Base-by-base conservation (phyloP, 2,329 filamentous ascomycete species). In the Xylaria sp. region DNA sequence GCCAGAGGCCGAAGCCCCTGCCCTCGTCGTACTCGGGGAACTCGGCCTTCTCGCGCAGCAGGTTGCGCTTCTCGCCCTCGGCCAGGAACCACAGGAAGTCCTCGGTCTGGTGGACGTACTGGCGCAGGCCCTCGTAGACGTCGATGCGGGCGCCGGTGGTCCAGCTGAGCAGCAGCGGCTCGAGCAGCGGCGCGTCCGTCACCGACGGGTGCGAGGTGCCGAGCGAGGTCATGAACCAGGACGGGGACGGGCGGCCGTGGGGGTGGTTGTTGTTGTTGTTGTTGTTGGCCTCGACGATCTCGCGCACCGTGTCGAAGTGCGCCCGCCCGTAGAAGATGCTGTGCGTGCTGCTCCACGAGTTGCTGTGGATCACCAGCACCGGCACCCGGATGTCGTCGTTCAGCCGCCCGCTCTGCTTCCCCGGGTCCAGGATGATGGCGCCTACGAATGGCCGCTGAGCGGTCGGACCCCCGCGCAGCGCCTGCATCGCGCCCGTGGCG, bases 131-230 rank as follows among this genome's bases (percentile, higher is more conserved):
- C 52, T 83, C 76, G 40, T 74, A 74, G 1, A 80, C 80, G 49
- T 84, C 72, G n/a, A 87, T 77, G 1, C 75, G 80, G 0, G 85
- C 81, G 0, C 84, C 83, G 0, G 85, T 88, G 0, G 83, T 82
- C 73, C 82, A 81, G 51, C 80, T 78, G 41, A 89, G 74, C 22
- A 89, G 71, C 46, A 79, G 71, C 0, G 86, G 86, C 56, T 87
- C 80, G 7, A 89, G 77, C 2, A 89, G 73, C 0, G 86, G 85
- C 16, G 86, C 86, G 63, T 89, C 86, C 0, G 86, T 88, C 18
- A 87, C 82, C 8, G 79, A 83, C 0, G 86, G 84, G 62, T 89
- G 86, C 0, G 83, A 72, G 0, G 81, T 83, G 26, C 79, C 78
- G 1, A 82, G 64, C 22, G 76, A 77, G 1, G 81, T 84, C 62